Evolutionary conservation across 2,329 filamentous ascomycete species (phyloP).

Genomic region (Simplicillium aogashimaense): DNA sequence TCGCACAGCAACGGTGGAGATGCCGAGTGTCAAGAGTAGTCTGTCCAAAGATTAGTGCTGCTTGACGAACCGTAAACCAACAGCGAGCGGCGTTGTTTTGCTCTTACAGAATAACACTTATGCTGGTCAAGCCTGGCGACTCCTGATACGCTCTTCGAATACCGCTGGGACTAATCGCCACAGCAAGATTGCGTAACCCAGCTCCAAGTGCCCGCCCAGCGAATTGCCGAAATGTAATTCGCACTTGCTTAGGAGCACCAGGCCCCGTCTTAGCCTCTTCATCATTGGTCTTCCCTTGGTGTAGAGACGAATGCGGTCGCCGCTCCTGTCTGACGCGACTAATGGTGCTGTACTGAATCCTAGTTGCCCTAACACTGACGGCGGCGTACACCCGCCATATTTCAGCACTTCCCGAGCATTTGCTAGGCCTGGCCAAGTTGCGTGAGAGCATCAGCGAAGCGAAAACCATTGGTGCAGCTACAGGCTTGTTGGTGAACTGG

Average conservation of each 20-base stretch:
- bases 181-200: conserved; percentile 22
- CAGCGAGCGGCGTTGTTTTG: background rate
- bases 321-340: too few species aligned
- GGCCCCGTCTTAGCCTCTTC: conserved; percentile 10
- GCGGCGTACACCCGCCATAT: conserved; percentile 14
- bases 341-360: too few species aligned
- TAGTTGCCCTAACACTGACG: conserved; percentile 15
- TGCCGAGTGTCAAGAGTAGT: conserved; percentile 16
- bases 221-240: conserved; percentile 21
- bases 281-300: conserved; percentile 14
- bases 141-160: conserved; percentile 23
- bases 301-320: background rate
- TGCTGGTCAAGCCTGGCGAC: conserved; percentile 17
- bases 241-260: conserved; percentile 11
- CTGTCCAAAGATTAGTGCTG: conserved; percentile 9
- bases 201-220: conserved; percentile 18
- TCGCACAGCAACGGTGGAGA: conserved; percentile 20
- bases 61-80: too few species aligned
- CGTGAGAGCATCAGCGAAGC: too few species aligned
- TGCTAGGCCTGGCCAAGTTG: too few species aligned
- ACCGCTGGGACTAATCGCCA: conserved; percentile 23
- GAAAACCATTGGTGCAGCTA: too few species aligned
- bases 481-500: too few species aligned
- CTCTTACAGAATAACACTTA: conserved; percentile 21
- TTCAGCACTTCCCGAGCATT: too few species aligned